Base-by-base conservation (phyloP, 345 rosid genomes). In the Aquilaria yunnanensis region DNA sequence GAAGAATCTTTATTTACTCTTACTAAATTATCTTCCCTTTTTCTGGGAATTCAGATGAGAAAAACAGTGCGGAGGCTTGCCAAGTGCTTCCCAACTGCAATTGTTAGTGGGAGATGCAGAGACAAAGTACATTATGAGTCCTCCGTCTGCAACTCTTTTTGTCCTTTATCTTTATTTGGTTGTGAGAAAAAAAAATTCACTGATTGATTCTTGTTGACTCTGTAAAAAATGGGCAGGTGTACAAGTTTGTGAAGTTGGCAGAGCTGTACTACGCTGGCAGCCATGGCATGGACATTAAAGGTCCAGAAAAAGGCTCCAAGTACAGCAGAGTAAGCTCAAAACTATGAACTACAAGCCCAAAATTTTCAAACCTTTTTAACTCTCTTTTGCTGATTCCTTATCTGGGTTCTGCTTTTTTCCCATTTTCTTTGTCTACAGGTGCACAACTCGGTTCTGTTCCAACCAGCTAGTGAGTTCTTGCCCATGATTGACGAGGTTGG, bases 231-330 rank as follows among this genome's bases (percentile, higher is more conserved):
- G 5, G 43, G 50, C 62, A 92, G 98, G 96, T 94, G 14, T 88
- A 85, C 68, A 82, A 82, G 12, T 90, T 94, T 73, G 99, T 94
- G 55, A 82, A 79, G 65, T 34, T 94, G 67, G 82, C 89, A 12
- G 99, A 82, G 74, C 78, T 90, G 64, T 94, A 94, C 79, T 94
- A 94, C 57, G 97, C 99, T 3, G 99, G 99, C n/a, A 94, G 99
- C 76, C 99, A 94, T 74, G 99, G 99, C 49, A 94, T 94, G 99
- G 99, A 94, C 96, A 94, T 94, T 50, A 86, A 75, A 77, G 97
- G 97, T 12, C 99, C 99, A 54, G 72, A 81, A 10, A 82, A 81
- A 72, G 77, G 81, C 16, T 68, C 80, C 50, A 77, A 68, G 62
- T 57, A 72, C 79, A 83, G 72, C 70, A 79, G 78, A 77, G 97